phyloP scores from a whole-genome alignment of 2,329 filamentous ascomycete species.

The Aspergillus tamarii region DNA sequence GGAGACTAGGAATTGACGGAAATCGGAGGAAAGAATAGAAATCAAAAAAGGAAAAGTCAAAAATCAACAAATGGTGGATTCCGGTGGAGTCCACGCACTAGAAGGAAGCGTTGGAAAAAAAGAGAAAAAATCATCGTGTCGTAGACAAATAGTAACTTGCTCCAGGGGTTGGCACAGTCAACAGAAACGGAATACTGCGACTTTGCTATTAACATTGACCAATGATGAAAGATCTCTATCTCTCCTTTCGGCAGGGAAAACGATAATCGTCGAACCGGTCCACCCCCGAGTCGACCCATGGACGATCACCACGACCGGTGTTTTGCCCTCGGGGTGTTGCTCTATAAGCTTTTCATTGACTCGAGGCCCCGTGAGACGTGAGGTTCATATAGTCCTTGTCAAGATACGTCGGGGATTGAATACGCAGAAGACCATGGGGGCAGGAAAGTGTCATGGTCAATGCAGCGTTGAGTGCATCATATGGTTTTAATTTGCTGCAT shows the following conservation, averaged over 20 bases:
- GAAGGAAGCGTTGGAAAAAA: constrained; percentile 2
- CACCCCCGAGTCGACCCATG: constrained; percentile 19
- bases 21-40: background rate
- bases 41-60: background rate
- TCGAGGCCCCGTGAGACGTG: constrained; percentile 13
- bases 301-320: constrained; percentile 21
- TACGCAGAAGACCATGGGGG: background rate
- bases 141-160: background rate
- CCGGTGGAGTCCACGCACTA: constrained; percentile 7
- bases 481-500: background rate
- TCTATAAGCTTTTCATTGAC: constrained; percentile 7
- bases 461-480: background rate
- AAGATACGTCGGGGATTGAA: background rate
- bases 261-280: constrained; percentile 17
- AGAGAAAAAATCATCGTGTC: background rate
- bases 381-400: background rate
- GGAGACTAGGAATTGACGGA: background rate
- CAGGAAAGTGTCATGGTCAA: background rate
- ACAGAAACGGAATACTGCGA: constrained; percentile 5
- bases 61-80: constrained; percentile 5
- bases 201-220: background rate
- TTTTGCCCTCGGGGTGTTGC: constrained; percentile 16
- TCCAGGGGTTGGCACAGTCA: constrained; percentile 11
- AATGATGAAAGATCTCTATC: constrained; percentile 10
- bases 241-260: constrained; percentile 11